These are phyloP conservation scores for Cupressus sempervirens DNA, from an alignment of 75 land plant species.

Conservation along the genomic window DNA sequence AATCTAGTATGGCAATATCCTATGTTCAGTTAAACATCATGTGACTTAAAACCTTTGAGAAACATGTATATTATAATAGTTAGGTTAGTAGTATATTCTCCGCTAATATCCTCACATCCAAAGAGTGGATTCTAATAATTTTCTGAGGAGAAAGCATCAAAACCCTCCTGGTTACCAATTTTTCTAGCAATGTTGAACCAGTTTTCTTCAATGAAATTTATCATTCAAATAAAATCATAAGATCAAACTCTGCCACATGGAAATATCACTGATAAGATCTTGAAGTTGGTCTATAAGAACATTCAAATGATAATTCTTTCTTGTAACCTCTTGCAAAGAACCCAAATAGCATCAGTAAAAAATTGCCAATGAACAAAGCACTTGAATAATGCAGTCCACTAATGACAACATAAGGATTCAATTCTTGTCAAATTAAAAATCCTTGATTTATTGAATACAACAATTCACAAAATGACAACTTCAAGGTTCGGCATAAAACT, in stretches of 20 bases:
- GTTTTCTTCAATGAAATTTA: not conserved
- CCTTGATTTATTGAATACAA: not conserved
- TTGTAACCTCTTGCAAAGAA: slow-evolving; percentile 50
- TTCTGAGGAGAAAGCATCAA: not conserved
- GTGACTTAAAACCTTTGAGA: too few relatives aligned
- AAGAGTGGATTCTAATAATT: too few relatives aligned
- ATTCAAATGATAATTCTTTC: slow-evolving; percentile 68
- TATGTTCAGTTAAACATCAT: too few relatives aligned
- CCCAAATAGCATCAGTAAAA: not conserved
- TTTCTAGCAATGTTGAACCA: not conserved
- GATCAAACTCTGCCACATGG: slow-evolving; percentile 81
- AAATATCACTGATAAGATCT: slow-evolving; percentile 69
- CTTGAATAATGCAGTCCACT: not conserved
- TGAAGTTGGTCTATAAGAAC: slow-evolving; percentile 80
- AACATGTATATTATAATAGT: too few relatives aligned
- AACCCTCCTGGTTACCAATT: not conserved
- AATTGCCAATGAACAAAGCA: not conserved
- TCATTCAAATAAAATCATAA: not conserved
- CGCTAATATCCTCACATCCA: too few relatives aligned
- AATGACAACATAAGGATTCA: not conserved
- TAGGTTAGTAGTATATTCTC: too few relatives aligned
- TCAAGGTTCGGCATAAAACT: not conserved
- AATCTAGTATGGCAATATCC: too few relatives aligned
- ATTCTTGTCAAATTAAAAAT: not conserved
- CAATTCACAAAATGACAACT: not conserved